phyloP scores from a whole-genome alignment of 306 rosid species.

The Vigna nakashimae region DNA sequence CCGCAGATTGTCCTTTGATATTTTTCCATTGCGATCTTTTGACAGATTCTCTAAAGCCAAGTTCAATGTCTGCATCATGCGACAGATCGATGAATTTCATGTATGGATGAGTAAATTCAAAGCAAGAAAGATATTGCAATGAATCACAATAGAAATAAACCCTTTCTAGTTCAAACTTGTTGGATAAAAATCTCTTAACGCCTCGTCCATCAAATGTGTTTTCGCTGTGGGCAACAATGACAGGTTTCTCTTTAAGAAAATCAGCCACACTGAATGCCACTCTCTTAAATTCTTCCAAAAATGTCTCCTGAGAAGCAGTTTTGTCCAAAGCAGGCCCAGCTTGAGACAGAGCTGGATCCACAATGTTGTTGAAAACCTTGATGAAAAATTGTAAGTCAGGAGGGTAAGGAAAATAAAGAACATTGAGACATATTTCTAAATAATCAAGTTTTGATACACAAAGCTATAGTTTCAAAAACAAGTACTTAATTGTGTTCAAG shows the following conservation, averaged over 20 bases:
- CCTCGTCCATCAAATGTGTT: conserved; percentile 89
- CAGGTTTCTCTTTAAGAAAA: conserved; percentile 47
- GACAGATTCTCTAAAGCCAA: conserved; percentile 69
- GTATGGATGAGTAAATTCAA: conserved; percentile 5
- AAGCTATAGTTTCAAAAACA: neutral
- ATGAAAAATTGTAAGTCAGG: neutral
- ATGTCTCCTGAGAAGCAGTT: conserved; percentile 62
- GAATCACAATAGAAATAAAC: conserved; percentile 46
- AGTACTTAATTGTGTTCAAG: neutral
- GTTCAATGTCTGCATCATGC: conserved; percentile 65
- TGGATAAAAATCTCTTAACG: conserved; percentile 74
- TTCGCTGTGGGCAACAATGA: conserved; percentile 87
- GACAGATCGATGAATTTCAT: conserved; percentile 19
- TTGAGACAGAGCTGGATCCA: conserved; percentile 71
- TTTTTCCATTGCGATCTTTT: conserved; percentile 75
- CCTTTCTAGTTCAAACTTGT: conserved; percentile 95
- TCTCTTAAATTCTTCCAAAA: conserved; percentile 79
- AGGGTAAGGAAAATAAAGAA: conserved; percentile 10
- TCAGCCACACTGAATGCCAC: conserved; percentile 50
- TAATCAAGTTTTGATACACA: neutral
- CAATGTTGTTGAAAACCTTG: conserved; percentile 66
- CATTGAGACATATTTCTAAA: neutral
- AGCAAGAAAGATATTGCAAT: neutral
- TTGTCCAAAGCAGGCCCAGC: conserved; percentile 57
- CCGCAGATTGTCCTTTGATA: conserved; percentile 68